Percentiles rank a stretch among this genome's conserved stretches.
phyloP scores from a whole-genome alignment of 768 basidiomycete genomes.

The Mycena belliarum region DNA sequence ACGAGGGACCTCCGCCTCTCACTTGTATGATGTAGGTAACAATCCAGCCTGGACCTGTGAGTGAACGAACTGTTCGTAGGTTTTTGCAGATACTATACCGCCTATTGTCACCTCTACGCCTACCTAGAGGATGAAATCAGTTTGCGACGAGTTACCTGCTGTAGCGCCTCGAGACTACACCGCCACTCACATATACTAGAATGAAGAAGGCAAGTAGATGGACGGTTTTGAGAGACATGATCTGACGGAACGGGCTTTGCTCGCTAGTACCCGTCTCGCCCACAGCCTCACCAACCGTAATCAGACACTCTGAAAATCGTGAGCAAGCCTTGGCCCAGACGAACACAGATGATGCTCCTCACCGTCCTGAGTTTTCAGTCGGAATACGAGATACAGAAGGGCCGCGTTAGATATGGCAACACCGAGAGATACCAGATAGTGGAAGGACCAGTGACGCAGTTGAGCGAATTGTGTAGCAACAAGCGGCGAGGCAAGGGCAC shows the following conservation, averaged over 20 bases:
- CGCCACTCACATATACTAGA: conserved; percentile 59
- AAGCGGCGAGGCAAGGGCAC: conserved; percentile 70
- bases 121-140: no score
- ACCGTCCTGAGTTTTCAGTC: conserved; percentile 74
- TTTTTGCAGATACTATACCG: conserved; percentile 27
- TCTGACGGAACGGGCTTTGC: conserved; percentile 48
- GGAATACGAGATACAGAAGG: conserved; percentile 59
- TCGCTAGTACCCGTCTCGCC: conserved; percentile 38
- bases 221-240: conserved; percentile 52
- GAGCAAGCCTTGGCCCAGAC: background rate
- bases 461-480: conserved; percentile 65
- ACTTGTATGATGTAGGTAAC: conserved; percentile 56
- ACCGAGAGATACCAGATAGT: conserved; percentile 71
- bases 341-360: background rate
- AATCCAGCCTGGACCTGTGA: conserved; percentile 56
- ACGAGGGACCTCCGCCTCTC: conserved; percentile 46
- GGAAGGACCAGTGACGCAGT: conserved; percentile 68
- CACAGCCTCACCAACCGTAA: conserved; percentile 50
- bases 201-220: conserved; percentile 66
- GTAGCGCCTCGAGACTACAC: no score
- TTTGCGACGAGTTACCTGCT: no score
- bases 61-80: background rate
- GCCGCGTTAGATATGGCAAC: conserved; percentile 60
- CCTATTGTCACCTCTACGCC: conserved; percentile 67
- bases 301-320: conserved; percentile 47